A percentile compares a stretch with the other conserved stretches of the same genome.
Conservation (phyloP, 768 basidiomycete species). For the Mycena epipterygia region DNA sequence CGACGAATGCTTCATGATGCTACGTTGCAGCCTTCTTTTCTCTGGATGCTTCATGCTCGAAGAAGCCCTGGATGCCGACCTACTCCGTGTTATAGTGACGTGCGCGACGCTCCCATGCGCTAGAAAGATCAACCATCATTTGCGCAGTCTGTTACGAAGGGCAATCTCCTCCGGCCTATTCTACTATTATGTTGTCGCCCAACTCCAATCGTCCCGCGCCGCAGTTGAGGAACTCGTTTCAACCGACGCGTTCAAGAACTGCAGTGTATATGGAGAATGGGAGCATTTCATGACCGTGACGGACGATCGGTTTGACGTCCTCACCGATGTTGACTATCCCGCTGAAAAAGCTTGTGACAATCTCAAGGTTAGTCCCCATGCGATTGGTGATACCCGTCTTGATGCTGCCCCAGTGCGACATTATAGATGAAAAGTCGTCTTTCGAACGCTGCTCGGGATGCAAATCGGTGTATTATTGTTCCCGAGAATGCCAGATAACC, state of each 20-base stretch:
- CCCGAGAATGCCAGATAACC: neutral
- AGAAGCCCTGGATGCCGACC: neutral
- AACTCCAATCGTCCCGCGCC: neutral
- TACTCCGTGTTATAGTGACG: neutral
- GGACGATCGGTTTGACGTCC: neutral
- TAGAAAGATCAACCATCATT: neutral
- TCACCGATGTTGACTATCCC: neutral
- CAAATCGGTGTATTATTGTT: neutral
- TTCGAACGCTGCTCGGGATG: neutral
- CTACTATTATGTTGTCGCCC: neutral
- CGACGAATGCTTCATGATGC: neutral
- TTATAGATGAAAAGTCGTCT: neutral
- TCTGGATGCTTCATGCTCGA: neutral
- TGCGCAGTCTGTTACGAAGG: neutral
- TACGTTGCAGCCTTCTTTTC: neutral
- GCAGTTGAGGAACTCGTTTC: neutral
- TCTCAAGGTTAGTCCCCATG: neutral
- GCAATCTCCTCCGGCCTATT: neutral
- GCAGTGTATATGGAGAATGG: neutral
- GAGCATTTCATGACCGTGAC: neutral
- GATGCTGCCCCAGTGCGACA: too few species aligned
- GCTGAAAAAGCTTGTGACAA: neutral
- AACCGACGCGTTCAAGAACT: neutral
- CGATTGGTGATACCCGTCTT: neutral
- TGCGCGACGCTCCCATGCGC: neutral